Conservation (phyloP, 2,329 filamentous ascomycete genomes). For the Trichoderma aggressivum region DNA sequence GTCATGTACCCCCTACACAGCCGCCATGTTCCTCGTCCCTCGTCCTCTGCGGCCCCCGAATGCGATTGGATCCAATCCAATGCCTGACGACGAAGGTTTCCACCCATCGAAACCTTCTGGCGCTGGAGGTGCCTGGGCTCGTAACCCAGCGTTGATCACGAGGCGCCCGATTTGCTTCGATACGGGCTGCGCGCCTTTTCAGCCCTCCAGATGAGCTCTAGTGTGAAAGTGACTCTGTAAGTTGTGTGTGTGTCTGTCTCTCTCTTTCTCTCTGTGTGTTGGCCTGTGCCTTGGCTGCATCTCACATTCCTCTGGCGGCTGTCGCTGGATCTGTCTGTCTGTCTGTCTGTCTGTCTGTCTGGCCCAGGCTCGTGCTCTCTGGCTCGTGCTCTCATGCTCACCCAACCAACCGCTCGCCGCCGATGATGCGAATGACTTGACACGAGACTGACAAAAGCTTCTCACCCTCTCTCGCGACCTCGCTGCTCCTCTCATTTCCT, state of each 20-base stretch:
- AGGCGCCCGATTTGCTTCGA: neutral
- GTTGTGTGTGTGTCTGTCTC: neutral
- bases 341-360: no score
- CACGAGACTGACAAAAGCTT: neutral
- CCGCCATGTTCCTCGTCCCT: neutral
- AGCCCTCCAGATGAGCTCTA: neutral
- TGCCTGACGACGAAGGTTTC: conserved; percentile 3
- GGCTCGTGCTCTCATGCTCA: neutral
- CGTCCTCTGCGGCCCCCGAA: no score
- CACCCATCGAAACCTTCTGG: conserved; percentile 7
- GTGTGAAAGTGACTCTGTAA: neutral
- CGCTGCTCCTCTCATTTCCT: neutral
- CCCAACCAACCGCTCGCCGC: neutral
- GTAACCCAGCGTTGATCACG: conserved; percentile 3
- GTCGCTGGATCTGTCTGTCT: neutral
- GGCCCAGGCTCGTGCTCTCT: no score
- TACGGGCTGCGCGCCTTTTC: neutral
- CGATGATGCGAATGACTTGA: neutral
- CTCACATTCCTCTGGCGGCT: conserved; percentile 15
- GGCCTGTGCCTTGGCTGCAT: conserved; percentile 5
- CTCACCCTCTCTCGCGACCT: neutral
- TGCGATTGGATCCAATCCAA: no score
- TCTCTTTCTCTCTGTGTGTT: no score
- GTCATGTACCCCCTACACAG: neutral
- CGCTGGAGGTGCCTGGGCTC: conserved; percentile 1